Conservation (phyloP, 371 early-diverging fungal genomes). For the Syncephalastrum contaminatum region DNA sequence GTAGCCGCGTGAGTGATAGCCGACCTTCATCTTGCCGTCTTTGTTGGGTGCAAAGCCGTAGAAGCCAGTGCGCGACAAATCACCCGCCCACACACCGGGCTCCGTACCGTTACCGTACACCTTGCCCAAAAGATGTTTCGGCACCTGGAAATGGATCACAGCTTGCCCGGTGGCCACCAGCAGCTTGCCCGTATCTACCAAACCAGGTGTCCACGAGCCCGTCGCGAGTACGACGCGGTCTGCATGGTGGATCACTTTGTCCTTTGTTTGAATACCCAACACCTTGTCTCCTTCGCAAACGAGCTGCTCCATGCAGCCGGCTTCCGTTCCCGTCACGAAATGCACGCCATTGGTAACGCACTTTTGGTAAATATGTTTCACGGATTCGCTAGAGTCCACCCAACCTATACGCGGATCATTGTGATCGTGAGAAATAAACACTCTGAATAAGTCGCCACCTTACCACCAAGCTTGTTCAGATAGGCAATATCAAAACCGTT, state of each 20-base stretch:
- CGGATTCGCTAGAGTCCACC: conserved; percentile 36
- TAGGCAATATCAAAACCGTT: conserved; percentile 31
- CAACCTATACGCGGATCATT: conserved; percentile 22
- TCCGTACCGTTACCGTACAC: conserved; percentile 11
- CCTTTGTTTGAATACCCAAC: conserved; percentile 42
- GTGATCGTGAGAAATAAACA: neutral
- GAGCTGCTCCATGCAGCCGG: conserved; percentile 32
- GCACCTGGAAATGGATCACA: conserved; percentile 46
- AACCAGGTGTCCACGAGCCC: conserved; percentile 56
- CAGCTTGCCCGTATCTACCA: conserved; percentile 36
- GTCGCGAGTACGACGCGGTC: conserved; percentile 48
- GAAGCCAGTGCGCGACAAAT: conserved; percentile 43
- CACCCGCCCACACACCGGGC: conserved; percentile 51
- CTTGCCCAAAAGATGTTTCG: neutral
- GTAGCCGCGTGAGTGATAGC: conserved; percentile 49
- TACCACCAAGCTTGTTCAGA: conserved; percentile 37
- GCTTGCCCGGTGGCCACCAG: conserved; percentile 52
- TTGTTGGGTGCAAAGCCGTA: conserved; percentile 56
- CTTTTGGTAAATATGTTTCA: conserved; percentile 31
- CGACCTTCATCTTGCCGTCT: conserved; percentile 52
- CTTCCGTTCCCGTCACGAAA: conserved; percentile 30
- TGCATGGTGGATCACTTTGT: conserved; percentile 31
- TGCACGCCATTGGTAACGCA: conserved; percentile 34
- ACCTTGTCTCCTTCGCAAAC: conserved; percentile 17
- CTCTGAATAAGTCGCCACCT: neutral